Percentiles rank a stretch among this genome's conserved stretches.
Evolutionary conservation across 306 rosid genomes (phyloP).

Genomic region (Rosa multiflora): DNA sequence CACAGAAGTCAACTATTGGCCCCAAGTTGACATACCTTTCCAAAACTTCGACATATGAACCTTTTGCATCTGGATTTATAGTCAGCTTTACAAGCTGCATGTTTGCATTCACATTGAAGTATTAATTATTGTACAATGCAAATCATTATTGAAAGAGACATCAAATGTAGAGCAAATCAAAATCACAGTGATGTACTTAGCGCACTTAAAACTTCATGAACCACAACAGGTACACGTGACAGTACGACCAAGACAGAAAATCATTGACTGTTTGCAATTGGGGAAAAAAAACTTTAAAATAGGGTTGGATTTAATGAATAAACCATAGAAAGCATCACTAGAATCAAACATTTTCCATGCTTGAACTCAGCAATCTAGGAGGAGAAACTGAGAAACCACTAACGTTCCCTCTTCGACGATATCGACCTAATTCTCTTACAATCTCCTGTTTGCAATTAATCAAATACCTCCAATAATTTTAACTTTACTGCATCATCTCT

Average conservation of each 20-base stretch:
- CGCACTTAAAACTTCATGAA: neutral
- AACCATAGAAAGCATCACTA: neutral
- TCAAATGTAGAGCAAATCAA: neutral
- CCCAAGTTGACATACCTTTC: constrained; percentile 97
- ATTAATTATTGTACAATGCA: constrained; percentile 28
- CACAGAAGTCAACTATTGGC: constrained; percentile 96
- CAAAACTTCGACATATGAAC: constrained; percentile 87
- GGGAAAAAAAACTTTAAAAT: neutral
- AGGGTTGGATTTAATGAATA: neutral
- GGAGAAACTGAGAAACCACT: neutral
- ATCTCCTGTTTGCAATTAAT: neutral
- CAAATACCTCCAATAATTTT: neutral
- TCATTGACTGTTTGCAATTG: neutral
- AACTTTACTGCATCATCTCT: neutral
- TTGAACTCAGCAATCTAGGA: neutral
- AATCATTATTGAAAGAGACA: constrained; percentile 17
- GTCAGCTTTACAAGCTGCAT: constrained; percentile 86
- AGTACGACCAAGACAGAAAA: neutral
- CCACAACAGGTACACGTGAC: neutral
- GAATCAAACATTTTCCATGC: neutral
- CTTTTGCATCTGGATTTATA: constrained; percentile 85
- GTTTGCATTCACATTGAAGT: constrained; percentile 31
- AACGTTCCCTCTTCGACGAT: neutral
- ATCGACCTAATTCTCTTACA: neutral
- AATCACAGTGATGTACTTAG: neutral